Evolutionary conservation across 2,329 filamentous ascomycete genomes (phyloP).

Genomic region (Erysiphe pulchra): DNA sequence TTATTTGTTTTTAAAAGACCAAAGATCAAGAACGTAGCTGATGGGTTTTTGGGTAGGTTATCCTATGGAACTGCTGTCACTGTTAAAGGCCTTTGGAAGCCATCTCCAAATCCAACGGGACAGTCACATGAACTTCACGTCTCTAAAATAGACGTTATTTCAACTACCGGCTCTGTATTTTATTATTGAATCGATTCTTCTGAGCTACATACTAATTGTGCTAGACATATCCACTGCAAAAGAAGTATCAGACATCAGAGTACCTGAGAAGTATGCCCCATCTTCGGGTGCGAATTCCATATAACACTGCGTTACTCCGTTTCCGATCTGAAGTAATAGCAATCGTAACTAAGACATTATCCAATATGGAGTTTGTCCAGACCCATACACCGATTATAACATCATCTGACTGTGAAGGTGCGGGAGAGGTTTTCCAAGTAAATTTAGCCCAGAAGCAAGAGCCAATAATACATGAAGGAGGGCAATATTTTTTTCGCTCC

Average conservation of each 20-base stretch:
- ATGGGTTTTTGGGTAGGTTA: too few relatives aligned
- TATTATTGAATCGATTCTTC: slow-evolving; percentile 4
- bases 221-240: slow-evolving; percentile 78
- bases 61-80: too few relatives aligned
- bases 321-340: slow-evolving; percentile 61
- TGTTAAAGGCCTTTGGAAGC: too few relatives aligned
- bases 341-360: slow-evolving; percentile 52
- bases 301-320: slow-evolving; percentile 56
- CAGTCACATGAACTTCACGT: too few relatives aligned
- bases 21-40: too few relatives aligned
- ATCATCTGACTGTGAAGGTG: slow-evolving; percentile 90
- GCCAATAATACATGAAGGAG: slow-evolving; percentile 4
- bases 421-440: slow-evolving; percentile 75
- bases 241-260: slow-evolving; percentile 80
- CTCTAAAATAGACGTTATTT: slow-evolving; percentile 40
- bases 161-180: slow-evolving; percentile 53
- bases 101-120: too few relatives aligned
- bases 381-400: slow-evolving; percentile 87
- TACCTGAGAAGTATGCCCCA: slow-evolving; percentile 76
- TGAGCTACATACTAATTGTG: background rate
- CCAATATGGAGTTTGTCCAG: slow-evolving; percentile 43
- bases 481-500: slow-evolving; percentile 60
- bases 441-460: slow-evolving; percentile 3
- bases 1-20: too few relatives aligned
- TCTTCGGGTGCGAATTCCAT: slow-evolving; percentile 54